Base-by-base conservation (phyloP, 2,329 filamentous ascomycete genomes). In the Teratosphaeria nubilosa region DNA sequence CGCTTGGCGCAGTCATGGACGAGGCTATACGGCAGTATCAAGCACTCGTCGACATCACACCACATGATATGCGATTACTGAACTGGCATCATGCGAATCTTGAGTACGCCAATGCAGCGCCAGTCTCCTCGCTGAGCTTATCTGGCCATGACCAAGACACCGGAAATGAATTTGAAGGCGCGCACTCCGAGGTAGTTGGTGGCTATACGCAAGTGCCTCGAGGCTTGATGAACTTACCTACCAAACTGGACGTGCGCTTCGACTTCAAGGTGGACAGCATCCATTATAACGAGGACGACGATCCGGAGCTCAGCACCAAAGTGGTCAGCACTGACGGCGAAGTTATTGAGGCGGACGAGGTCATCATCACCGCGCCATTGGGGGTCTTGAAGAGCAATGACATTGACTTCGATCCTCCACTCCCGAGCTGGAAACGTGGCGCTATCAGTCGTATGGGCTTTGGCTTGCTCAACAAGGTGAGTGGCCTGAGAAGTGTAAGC, bases 51-150 rank as follows among this genome's bases (percentile, higher is more conserved):
- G 86, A 95, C 59, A 76, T 99, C 56, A 89, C 85, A 14, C 83
- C 91, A 1, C 88, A 90, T 69, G 94, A 99, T 68, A 86, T 95
- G 73, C 84, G 94, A 52, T 78, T 99, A 16, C 81, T 97, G 68
- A 99, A 96, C 69, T 99, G 94, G 94, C 95, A 99, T 73, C 88
- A 96, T 72, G 95, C 95, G 63, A 99, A 99, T 69, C 80, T 99
- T 14, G 94, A 99, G 73, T 99, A 99, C 70, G 95, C 92, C 62
- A 99, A 97, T 72, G 94, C 94, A 1, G 89, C 86, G 1, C 95
- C 91, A 64, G 85, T 96, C 57, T 86, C 88, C 63, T 87, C 88
- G 62, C 82, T 99, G 20, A 97, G 92, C 72, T 82, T 99, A 14
- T 85, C 86, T 7, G 86, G 91, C 0, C 97, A 95, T 90, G 95